A percentile compares a stretch with the other conserved stretches of the same genome.
Evolutionary conservation across 78 protist species (phyloP).

Genomic region (Pigoraptor vietnamica): DNA sequence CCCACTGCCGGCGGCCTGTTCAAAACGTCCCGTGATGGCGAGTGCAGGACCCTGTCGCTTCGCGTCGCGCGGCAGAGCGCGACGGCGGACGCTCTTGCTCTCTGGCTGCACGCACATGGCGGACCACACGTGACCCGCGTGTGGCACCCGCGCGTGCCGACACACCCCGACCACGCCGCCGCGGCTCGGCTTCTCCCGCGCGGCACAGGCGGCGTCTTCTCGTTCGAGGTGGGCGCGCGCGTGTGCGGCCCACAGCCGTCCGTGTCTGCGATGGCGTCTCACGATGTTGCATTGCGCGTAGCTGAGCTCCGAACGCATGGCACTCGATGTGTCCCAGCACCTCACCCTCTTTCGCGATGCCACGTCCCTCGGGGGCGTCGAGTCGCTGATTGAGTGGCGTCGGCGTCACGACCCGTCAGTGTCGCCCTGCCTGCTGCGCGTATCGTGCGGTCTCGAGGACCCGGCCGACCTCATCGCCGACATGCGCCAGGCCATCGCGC

Average conservation of each 20-base stretch:
- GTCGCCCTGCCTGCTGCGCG: conserved; percentile 30
- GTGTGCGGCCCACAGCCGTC: not conserved
- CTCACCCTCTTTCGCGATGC: not conserved
- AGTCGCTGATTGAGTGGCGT: conserved; percentile 3
- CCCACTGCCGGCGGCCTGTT: too few species aligned
- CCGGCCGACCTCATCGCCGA: conserved; percentile 37
- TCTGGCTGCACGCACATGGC: not conserved
- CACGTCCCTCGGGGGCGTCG: not conserved
- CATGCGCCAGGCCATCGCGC: conserved; percentile 17
- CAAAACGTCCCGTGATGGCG: not conserved
- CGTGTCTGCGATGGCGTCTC: not conserved
- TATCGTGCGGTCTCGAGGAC: conserved; percentile 51
- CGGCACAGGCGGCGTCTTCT: not conserved
- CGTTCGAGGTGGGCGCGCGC: not conserved
- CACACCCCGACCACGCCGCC: not conserved
- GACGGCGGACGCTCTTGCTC: not conserved
- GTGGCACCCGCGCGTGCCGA: not conserved
- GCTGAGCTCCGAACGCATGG: not conserved
- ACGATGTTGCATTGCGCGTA: too few species aligned
- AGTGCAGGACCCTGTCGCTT: not conserved
- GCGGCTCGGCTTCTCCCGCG: not conserved
- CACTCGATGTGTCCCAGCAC: not conserved
- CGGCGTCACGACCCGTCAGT: not conserved
- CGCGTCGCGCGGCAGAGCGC: not conserved
- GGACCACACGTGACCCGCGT: not conserved